Evolutionary conservation across 805 yeast genomes (phyloP), one percentile per base, ranked within the genome.

Genomic region (Candida silvatica): DNA sequence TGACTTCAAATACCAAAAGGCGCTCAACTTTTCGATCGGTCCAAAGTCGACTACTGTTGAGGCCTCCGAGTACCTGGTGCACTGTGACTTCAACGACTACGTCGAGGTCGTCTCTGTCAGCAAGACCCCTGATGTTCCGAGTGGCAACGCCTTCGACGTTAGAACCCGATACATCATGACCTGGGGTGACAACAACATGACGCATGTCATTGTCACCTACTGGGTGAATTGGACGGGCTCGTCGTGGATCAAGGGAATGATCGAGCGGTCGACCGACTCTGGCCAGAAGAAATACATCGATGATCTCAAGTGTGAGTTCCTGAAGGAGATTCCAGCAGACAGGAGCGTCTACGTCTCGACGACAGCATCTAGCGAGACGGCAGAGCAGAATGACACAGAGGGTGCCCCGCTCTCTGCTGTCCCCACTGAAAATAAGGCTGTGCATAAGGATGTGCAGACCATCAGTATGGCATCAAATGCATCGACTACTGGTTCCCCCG

Each of bases 51-150:
- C 99, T 3, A 75, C 69, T 37, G 75, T 72, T 12, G 74, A 76
- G 22, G 66, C 64, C 5, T 58, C 56, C 3, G 96, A 87, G 46
- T 61, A 66, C 0, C 64, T 83, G 16, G 71, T 75, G 29, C 58
- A 67, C 31, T 58, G 68, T 47, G 80, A 83, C 47, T 62, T 65
- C 34, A 61, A 69, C 4, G 63, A 66, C 14, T 68, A 68, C 43
- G 71, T 85, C 23, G 69, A 75, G 39, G 75, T 86, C 2, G 59
- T 76, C 2, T 74, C 78, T 28, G 64, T 72, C 2, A 75, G 90
- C 0, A 64, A 61, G 27, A 88, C 98, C 0, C 99, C 98, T 0
- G 92, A 86, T 51, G 97, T 92, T 12, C 98, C 99, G 1, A 81
- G 88, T 48, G 99, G 99, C 4, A 69, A 69, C 29, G 70, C 83